Evolutionary conservation across 2,329 filamentous ascomycete genomes (phyloP).

Genomic region (Exophiala spinifera): DNA sequence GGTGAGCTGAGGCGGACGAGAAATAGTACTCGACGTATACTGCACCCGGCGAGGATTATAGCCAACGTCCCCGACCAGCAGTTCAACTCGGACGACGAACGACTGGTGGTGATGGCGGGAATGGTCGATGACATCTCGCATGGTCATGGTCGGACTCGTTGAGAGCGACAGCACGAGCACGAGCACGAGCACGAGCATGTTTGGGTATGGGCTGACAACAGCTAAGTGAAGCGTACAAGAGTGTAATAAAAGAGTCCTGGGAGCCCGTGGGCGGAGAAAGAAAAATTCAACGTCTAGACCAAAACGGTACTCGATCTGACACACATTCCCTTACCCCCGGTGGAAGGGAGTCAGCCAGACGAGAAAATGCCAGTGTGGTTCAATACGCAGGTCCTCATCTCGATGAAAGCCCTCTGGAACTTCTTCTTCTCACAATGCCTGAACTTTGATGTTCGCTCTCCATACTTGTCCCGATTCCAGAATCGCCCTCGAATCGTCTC

Average conservation of each 20-base stretch:
- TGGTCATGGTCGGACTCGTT: no score
- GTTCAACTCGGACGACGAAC: slow-evolving; percentile 56
- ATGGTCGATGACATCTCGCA: slow-evolving; percentile 7
- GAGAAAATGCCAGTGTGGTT: no score
- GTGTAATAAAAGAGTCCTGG: no score
- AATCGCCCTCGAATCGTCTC: slow-evolving; percentile 39
- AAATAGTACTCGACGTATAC: slow-evolving; percentile 10
- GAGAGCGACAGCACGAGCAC: no score
- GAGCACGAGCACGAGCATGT: no score
- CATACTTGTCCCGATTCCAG: slow-evolving; percentile 55
- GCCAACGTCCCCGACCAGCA: slow-evolving; percentile 50
- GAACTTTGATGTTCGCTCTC: slow-evolving; percentile 31
- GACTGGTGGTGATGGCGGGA: slow-evolving; percentile 27
- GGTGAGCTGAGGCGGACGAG: slow-evolving; percentile 5
- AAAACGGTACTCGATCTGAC: no score
- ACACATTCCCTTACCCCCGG: no score
- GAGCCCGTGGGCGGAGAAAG: no score
- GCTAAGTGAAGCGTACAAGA: no score
- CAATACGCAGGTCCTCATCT: background rate
- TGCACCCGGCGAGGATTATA: slow-evolving; percentile 43
- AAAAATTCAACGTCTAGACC: no score
- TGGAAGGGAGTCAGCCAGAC: no score
- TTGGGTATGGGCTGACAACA: no score
- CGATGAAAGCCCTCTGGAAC: slow-evolving; percentile 12
- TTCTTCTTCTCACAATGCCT: slow-evolving; percentile 18